Evolutionary conservation across 331 rosid species (phyloP).

Genomic region (Rhamnella rubrinervis): DNA sequence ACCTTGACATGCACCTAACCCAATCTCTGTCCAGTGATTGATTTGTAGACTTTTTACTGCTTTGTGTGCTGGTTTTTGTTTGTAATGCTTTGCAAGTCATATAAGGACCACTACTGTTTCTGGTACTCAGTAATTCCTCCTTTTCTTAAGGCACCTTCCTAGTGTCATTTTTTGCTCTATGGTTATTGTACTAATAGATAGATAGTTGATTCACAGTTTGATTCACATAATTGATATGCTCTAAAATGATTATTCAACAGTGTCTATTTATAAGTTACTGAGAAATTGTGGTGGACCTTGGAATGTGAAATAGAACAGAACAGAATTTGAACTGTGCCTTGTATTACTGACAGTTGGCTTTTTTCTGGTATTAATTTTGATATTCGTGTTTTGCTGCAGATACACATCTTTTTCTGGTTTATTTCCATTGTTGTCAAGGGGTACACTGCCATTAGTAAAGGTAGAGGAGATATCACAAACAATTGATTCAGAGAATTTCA

Average conservation of each 20-base stretch:
- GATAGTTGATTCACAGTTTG: too few species aligned
- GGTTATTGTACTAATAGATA: too few species aligned
- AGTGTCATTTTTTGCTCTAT: too few species aligned
- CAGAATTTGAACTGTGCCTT: background rate
- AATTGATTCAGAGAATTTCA: constrained; percentile 58
- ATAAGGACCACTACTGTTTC: too few species aligned
- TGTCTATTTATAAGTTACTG: background rate
- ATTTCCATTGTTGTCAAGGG: constrained; percentile 74
- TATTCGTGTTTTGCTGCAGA: constrained; percentile 36
- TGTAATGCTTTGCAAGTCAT: too few species aligned
- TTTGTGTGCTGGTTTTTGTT: too few species aligned
- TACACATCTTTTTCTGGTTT: constrained; percentile 83
- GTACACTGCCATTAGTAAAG: constrained; percentile 58
- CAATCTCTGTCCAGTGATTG: too few species aligned
- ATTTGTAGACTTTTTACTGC: too few species aligned
- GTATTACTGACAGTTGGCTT: background rate
- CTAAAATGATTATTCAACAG: background rate
- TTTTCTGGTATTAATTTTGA: background rate
- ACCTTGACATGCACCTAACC: too few species aligned
- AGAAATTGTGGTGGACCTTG: background rate
- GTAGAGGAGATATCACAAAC: constrained; percentile 91
- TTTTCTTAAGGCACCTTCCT: too few species aligned
- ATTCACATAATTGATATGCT: too few species aligned
- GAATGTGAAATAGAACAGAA: background rate
- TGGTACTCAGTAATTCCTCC: too few species aligned